These are phyloP conservation scores for Lasiodiplodia gonubiensis DNA, from an alignment of 2,329 filamentous ascomycete genomes.

Conservation along the genomic window DNA sequence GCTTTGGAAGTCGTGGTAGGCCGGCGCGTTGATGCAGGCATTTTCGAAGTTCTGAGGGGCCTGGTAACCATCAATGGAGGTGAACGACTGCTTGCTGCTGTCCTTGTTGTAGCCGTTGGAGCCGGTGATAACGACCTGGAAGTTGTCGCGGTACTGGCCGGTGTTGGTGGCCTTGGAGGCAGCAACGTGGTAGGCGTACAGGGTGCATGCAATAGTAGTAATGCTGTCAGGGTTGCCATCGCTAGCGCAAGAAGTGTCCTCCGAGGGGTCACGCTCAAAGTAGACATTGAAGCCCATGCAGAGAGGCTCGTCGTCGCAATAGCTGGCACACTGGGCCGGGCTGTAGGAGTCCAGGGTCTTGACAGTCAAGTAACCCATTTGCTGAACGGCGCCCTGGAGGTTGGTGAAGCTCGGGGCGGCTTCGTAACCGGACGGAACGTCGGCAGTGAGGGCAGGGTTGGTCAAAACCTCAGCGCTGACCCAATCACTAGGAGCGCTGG, in stretches of 20 bases:
- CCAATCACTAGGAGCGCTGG: slow-evolving; percentile 8
- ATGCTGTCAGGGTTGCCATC: slow-evolving; percentile 23
- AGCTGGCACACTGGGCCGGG: slow-evolving; percentile 28
- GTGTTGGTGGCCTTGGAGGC: slow-evolving; percentile 35
- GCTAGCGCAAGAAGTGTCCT: slow-evolving; percentile 1
- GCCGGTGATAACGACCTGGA: slow-evolving; percentile 33
- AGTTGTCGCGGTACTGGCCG: slow-evolving; percentile 36
- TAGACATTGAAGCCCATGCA: slow-evolving; percentile 36
- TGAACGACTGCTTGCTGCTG: slow-evolving; percentile 6
- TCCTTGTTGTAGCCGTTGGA: slow-evolving; percentile 34
- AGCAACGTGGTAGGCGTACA: slow-evolving; percentile 38
- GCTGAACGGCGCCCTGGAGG: slow-evolving; percentile 27
- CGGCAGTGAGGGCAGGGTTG: slow-evolving; percentile 1
- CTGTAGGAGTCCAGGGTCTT: slow-evolving; percentile 29
- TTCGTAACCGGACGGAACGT: slow-evolving; percentile 27
- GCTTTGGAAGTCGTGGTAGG: slow-evolving; percentile 12
- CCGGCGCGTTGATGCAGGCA: slow-evolving; percentile 9
- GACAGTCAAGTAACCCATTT: slow-evolving; percentile 31
- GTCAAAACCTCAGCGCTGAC: slow-evolving; percentile 1
- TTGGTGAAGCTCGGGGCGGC: slow-evolving; percentile 26
- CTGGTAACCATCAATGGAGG: slow-evolving; percentile 18
- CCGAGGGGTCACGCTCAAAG: slow-evolving; percentile 33
- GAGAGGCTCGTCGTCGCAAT: slow-evolving; percentile 28
- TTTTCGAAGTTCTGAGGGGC: slow-evolving; percentile 11
- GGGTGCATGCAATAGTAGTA: slow-evolving; percentile 40